Evolutionary conservation across 257 asterid genomes (phyloP), one percentile per base, ranked within the genome.

Genomic region (Solanum clarkiae): DNA sequence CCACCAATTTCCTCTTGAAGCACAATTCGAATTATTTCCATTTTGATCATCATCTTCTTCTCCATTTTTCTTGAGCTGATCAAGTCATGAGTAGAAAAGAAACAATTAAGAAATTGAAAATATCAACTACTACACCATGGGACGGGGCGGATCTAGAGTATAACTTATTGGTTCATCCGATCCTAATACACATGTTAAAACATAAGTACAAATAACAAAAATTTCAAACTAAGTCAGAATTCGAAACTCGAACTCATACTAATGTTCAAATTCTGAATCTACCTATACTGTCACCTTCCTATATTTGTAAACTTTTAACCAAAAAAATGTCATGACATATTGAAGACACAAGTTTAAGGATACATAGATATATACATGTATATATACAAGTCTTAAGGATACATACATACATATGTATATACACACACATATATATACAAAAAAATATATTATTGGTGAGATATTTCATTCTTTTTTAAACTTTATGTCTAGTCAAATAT

Each of bases 1-100:
- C 98, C 98, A 95, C 98, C 98, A 95, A 80, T 95, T 92, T 87
- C 98, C 98, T 90, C 97, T 90, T 3, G 98, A 91, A 74, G 96
- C 98, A 81, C 90, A 77, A 32, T 86, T 90, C 32, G 92, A 82
- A 82, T 90, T 91, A 84, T 89, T 88, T 42, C 91, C 97, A 83
- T 90, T 90, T n/a, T 84, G 89, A 66, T 91, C 93, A 85, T 71
- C 91, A 44, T 85, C 91, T 26, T 45, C 90, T 15, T 90, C 95
- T 77, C 14, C 82, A 51, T 92, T 92, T 85, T 90, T 93, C 88
- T 90, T 90, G 57, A 84, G 57, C 97, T 93, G 92, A 47, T 47
- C 68, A 55, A 56, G 65, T 69, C 32, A 66, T 32, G 45, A 29
- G 24, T 2, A 51, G 54, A 13, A 15, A 11, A 3, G 29, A 3